Base-by-base conservation (phyloP, 1,139 yeast species). In the Nematodospora anomalae region DNA sequence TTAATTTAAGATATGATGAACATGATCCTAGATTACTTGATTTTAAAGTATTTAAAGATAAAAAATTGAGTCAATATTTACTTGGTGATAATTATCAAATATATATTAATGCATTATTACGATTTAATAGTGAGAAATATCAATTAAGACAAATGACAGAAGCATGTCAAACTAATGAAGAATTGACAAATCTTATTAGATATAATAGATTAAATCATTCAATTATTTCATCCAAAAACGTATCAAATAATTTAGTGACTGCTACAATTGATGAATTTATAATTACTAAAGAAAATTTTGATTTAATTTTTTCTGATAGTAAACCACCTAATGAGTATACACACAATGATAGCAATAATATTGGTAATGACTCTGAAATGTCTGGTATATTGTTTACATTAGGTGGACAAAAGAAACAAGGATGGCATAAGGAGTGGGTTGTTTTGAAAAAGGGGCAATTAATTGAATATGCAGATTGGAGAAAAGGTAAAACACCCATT, bases 381-480 rank as follows among this genome's bases (percentile, higher is more conserved):
- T 58, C 70, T 31, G 90, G 90, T 0, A 69, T 83, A 15, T 56
- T 83, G 11, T 81, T 82, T 68, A 78, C 86, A 0, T 66, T 80
- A 26, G 83, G 87, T 2, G 89, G 89, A 2, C 79, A 81, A 42
- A 85, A 86, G 8, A 84, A 83, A 48, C 79, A 76, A 22, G 86
- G 87, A 2, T 88, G 96, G 96, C 95, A 88, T 58, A 87, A 87
- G 52, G 90, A 84, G 58, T 86, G 95, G 94, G 87, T 88, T 1
- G 88, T 81, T 0, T 64, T 87, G 35, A 74, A 75, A 13, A 76
- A 77, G 13, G 92, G 94, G 1, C 75, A 72, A 43, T 63, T 87
- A 26, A 71, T 73, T 35, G 95, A 87, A 53, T 87, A 77, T 55
- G 73, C 86, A 29, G 90, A 86, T 58, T 87, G 95, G 95, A 75